Evolutionary conservation across 306 rosid genomes (phyloP).

Genomic region (Betula pendula): DNA sequence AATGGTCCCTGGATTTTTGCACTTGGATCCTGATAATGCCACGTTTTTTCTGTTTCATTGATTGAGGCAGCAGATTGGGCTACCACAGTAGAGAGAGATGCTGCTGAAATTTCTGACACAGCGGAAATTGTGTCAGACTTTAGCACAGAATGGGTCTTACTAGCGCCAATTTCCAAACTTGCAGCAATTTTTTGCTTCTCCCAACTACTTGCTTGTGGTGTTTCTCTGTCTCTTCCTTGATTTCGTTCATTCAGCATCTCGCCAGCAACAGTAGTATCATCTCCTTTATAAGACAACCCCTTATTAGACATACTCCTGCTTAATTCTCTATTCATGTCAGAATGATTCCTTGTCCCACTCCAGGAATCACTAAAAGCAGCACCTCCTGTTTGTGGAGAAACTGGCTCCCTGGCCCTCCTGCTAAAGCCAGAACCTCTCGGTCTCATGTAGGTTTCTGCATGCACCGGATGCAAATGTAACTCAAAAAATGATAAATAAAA

Average conservation of each 20-base stretch:
- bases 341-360: slow-evolving; percentile 69
- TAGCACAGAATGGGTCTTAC: slow-evolving; percentile 42
- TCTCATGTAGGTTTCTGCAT: slow-evolving; percentile 65
- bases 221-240: slow-evolving; percentile 76
- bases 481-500: slow-evolving; percentile 4
- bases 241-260: slow-evolving; percentile 58
- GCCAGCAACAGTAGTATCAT: slow-evolving; percentile 54
- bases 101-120: slow-evolving; percentile 44
- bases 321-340: slow-evolving; percentile 56
- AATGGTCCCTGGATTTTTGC: slow-evolving; percentile 98
- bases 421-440: slow-evolving; percentile 79
- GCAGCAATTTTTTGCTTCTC: slow-evolving; percentile 60
- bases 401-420: slow-evolving; percentile 70
- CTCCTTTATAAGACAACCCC: slow-evolving; percentile 64
- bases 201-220: slow-evolving; percentile 60
- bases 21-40: slow-evolving; percentile 95
- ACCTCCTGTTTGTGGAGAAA: slow-evolving; percentile 77
- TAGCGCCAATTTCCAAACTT: slow-evolving; percentile 51
- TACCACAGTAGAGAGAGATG: slow-evolving; percentile 40
- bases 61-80: slow-evolving; percentile 47
- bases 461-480: slow-evolving; percentile 30
- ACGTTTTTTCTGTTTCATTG: slow-evolving; percentile 80
- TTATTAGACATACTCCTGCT: slow-evolving; percentile 65
- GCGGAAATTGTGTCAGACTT: slow-evolving; percentile 42
- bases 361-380: slow-evolving; percentile 66